These are phyloP conservation scores for Clavariopsis aquatica DNA, from an alignment of 495 filamentous ascomycete genomes.

Conservation along the genomic window DNA sequence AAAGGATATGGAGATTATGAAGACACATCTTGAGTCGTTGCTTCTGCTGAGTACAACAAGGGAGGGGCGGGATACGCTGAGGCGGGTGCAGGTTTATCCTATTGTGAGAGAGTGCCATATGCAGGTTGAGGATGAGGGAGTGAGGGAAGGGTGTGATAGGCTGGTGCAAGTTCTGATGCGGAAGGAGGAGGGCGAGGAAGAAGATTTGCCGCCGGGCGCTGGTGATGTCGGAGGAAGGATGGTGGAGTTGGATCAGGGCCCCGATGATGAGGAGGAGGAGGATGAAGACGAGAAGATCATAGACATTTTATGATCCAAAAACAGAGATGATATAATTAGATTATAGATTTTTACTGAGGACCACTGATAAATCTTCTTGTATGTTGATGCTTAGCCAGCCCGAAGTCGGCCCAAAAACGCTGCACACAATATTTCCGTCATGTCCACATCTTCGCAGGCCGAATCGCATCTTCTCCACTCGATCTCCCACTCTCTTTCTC, in stretches of 20 bases:
- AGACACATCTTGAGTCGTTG: constrained; percentile 86
- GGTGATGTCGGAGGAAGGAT: constrained; percentile 21
- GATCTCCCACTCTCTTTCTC: constrained; percentile 24
- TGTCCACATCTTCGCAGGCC: constrained; percentile 25
- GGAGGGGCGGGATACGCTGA: constrained; percentile 70
- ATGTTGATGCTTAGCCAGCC: too few relatives aligned
- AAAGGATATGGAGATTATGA: constrained; percentile 68
- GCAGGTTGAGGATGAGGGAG: constrained; percentile 73
- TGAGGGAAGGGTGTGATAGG: constrained; percentile 83
- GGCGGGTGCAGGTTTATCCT: constrained; percentile 78
- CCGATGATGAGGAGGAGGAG: constrained; percentile 45
- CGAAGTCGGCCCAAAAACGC: too few relatives aligned
- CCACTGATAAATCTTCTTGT: too few relatives aligned
- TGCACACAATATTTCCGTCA: not conserved
- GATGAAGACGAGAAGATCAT: constrained; percentile 53
- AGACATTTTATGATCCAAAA: constrained; percentile 40
- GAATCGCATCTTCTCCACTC: constrained; percentile 16
- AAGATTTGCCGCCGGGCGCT: constrained; percentile 16
- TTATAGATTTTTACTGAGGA: too few relatives aligned
- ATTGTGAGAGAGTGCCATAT: constrained; percentile 85
- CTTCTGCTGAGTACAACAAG: constrained; percentile 77
- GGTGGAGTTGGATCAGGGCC: constrained; percentile 36
- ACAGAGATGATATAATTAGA: too few relatives aligned
- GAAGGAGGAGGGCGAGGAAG: constrained; percentile 60
- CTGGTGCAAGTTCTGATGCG: constrained; percentile 91